A percentile compares a stretch with the other conserved stretches of the same genome.
phyloP scores from a whole-genome alignment of 1,284 basidiomycete genomes.

The Heimioporus retisporus region DNA sequence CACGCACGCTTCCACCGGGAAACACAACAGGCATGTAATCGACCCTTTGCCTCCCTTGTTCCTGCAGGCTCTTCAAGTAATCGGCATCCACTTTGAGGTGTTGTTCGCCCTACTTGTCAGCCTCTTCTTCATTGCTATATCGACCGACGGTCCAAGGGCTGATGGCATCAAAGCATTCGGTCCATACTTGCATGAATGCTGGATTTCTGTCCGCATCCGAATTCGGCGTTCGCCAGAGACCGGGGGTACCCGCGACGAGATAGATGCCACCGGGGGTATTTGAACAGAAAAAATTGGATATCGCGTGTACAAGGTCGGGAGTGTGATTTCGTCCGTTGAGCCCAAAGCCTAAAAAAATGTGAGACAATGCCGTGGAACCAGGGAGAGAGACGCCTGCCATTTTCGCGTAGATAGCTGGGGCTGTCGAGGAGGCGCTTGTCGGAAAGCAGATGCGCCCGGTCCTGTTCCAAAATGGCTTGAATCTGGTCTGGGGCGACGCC shows the following conservation, averaged over 20 bases:
- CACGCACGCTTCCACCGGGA: slow-evolving; percentile 78
- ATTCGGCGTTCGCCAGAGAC: slow-evolving; percentile 75
- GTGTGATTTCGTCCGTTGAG: slow-evolving; percentile 71
- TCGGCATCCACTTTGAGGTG: slow-evolving; percentile 72
- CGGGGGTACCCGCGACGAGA: slow-evolving; percentile 73
- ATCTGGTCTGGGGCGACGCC: slow-evolving; percentile 70
- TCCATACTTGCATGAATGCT: slow-evolving; percentile 71
- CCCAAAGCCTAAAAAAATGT: slow-evolving; percentile 62
- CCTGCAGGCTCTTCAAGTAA: slow-evolving; percentile 61
- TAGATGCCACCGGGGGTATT: slow-evolving; percentile 78
- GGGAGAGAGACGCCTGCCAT: slow-evolving; percentile 57
- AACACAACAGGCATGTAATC: slow-evolving; percentile 82
- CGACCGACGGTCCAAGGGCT: slow-evolving; percentile 83
- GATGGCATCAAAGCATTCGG: slow-evolving; percentile 79
- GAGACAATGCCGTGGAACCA: not conserved
- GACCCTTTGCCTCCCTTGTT: slow-evolving; percentile 60
- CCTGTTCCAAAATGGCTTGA: slow-evolving; percentile 65
- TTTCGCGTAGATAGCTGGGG: slow-evolving; percentile 75
- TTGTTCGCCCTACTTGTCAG: slow-evolving; percentile 66
- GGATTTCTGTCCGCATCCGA: slow-evolving; percentile 75
- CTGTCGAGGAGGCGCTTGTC: slow-evolving; percentile 71
- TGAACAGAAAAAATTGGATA: slow-evolving; percentile 64
- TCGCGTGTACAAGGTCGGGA: slow-evolving; percentile 64
- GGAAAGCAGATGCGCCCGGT: slow-evolving; percentile 76
- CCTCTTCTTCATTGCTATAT: slow-evolving; percentile 64